Conservation (phyloP, 2,329 filamentous ascomycete species). For the Nigrospora sphaerica region DNA sequence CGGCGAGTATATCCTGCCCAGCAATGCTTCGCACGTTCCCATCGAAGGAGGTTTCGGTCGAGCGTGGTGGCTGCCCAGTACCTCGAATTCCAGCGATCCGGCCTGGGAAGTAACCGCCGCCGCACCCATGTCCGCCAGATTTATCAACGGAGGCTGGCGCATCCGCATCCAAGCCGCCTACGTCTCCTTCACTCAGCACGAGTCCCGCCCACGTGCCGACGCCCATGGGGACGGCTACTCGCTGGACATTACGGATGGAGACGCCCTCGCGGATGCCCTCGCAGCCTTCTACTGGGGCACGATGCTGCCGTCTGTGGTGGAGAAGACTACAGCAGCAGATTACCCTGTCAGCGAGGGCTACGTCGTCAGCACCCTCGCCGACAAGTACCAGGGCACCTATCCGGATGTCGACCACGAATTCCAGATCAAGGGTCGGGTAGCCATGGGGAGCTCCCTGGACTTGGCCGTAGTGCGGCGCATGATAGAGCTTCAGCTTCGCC, state of each 20-base stretch:
- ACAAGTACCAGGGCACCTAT: constrained; percentile 8
- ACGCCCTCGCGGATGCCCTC: constrained; percentile 4
- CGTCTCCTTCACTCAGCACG: neutral
- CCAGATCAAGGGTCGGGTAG: constrained; percentile 6
- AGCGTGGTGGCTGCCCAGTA: neutral
- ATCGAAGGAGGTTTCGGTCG: neutral
- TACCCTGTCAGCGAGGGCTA: constrained; percentile 5
- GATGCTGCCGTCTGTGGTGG: constrained; percentile 6
- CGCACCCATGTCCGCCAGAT: neutral
- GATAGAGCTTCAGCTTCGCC: constrained; percentile 7
- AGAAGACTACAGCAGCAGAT: constrained; percentile 3
- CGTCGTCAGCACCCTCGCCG: constrained; percentile 7
- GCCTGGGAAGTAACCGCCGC: neutral
- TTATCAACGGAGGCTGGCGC: neutral
- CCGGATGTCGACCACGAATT: constrained; percentile 9
- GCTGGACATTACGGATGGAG: constrained; percentile 3
- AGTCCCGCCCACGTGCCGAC: constrained; percentile 5
- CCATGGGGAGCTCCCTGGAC: constrained; percentile 4
- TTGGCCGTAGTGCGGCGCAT: constrained; percentile 6
- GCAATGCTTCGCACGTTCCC: neutral
- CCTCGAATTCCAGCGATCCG: neutral
- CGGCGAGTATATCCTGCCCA: neutral
- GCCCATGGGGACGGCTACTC: constrained; percentile 3
- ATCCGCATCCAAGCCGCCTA: neutral
- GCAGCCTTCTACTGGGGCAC: constrained; percentile 8